These are phyloP conservation scores for Basipetospora chlamydospora DNA, from an alignment of 2,329 filamentous ascomycete genomes.

Conservation along the genomic window DNA sequence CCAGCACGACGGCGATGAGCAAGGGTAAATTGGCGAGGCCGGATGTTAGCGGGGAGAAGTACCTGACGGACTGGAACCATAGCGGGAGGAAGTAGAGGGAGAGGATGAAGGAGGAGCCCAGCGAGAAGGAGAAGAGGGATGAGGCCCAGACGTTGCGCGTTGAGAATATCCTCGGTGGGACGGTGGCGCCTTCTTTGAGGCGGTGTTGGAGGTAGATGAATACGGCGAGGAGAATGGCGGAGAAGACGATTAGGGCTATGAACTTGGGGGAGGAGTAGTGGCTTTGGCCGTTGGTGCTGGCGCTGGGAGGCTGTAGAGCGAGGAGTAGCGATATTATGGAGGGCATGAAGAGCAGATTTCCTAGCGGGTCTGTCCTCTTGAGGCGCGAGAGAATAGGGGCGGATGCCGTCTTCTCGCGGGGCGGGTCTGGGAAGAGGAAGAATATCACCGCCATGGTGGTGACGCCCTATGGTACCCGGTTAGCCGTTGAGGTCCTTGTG, in stretches of 20 bases:
- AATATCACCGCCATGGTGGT: constrained; percentile 18
- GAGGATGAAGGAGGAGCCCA: constrained; percentile 17
- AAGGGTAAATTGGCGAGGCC: constrained; percentile 22
- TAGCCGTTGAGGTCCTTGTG: background rate
- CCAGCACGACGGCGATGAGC: constrained; percentile 19
- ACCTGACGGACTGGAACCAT: constrained; percentile 24
- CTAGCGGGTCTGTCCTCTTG: constrained; percentile 15
- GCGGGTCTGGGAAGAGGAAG: constrained; percentile 12
- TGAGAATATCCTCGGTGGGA: constrained; percentile 25
- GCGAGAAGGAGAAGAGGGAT: constrained; percentile 21
- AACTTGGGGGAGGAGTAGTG: constrained; percentile 10
- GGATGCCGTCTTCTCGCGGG: background rate
- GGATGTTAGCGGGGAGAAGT: constrained; percentile 18
- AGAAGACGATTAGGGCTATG: constrained; percentile 16
- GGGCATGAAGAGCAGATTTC: constrained; percentile 9
- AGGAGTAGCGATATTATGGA: constrained; percentile 22
- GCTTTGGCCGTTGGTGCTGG: constrained; percentile 15
- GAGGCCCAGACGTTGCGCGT: constrained; percentile 24
- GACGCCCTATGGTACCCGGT: constrained; percentile 9
- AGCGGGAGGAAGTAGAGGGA: constrained; percentile 19
- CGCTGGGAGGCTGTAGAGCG: constrained; percentile 24
- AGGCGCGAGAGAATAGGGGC: constrained; percentile 13
- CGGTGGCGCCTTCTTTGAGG: constrained; percentile 25
- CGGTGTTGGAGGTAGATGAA: constrained; percentile 24
- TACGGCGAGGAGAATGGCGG: constrained; percentile 16